A percentile compares a stretch with the other conserved stretches of the same genome.
phyloP scores from a whole-genome alignment of 2,329 filamentous ascomycete genomes.

The Colletotrichum sublineola region DNA sequence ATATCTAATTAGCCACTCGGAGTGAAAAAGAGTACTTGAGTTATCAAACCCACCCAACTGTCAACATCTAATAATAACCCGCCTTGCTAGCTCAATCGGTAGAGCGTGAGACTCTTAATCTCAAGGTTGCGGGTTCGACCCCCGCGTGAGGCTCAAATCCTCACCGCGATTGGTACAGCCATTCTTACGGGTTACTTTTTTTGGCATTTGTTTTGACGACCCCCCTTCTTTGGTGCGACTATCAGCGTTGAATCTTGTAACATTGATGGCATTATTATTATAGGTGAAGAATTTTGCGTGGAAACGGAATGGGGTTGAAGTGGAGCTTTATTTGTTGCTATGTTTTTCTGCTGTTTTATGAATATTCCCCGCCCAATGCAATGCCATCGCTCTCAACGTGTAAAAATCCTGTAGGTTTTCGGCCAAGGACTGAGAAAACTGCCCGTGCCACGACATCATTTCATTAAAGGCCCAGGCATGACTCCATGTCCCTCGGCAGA shows the following conservation, averaged over 20 bases:
- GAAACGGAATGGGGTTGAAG: neutral
- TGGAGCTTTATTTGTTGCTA: neutral
- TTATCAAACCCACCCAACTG: too few relatives aligned
- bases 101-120: slow-evolving; percentile 79
- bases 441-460: neutral
- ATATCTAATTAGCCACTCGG: neutral
- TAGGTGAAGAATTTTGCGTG: neutral
- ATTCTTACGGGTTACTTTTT: neutral
- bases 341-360: neutral
- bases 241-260: neutral
- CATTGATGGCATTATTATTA: neutral
- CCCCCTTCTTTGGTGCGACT: neutral
- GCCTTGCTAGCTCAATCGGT: slow-evolving; percentile 74
- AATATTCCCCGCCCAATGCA: too few relatives aligned
- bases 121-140: slow-evolving; percentile 45
- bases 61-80: slow-evolving; percentile 7
- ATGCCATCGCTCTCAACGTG: too few relatives aligned
- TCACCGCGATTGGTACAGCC: slow-evolving; percentile 26
- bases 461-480: too few relatives aligned
- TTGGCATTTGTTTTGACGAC: neutral
- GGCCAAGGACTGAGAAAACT: neutral
- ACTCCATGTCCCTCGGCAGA: too few relatives aligned
- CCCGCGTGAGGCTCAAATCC: slow-evolving; percentile 46
- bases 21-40: neutral
- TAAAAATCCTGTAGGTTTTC: neutral